A percentile compares a stretch with the other conserved stretches of the same genome.
Conservation (phyloP, 805 yeast species). For the Metschnikowia kofuensis region DNA sequence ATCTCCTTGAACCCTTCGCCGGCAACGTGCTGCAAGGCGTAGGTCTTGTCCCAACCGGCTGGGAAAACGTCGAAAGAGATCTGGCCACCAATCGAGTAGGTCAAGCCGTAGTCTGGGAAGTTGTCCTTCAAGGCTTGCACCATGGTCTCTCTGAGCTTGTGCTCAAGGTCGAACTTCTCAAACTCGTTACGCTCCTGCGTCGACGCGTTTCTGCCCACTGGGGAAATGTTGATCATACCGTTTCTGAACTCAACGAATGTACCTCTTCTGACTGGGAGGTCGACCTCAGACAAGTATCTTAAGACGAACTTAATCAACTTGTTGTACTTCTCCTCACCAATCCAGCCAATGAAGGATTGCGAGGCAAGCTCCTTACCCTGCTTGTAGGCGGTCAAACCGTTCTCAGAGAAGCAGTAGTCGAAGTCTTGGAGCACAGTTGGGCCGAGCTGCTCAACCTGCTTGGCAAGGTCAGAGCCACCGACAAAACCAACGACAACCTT, state of each 20-base stretch:
- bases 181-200: conserved; percentile 90
- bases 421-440: conserved; percentile 69
- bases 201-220: conserved; percentile 97
- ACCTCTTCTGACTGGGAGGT: conserved; percentile 96
- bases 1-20: conserved; percentile 80
- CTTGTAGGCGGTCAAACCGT: conserved; percentile 97
- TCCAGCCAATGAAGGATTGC: conserved; percentile 91
- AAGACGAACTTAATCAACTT: conserved; percentile 81
- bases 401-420: conserved; percentile 96
- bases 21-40: conserved; percentile 90
- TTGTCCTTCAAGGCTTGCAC: conserved; percentile 80
- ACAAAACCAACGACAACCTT: conserved; percentile 96
- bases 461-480: conserved; percentile 93
- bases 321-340: conserved; percentile 94
- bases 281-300: conserved; percentile 79
- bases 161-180: conserved; percentile 77
- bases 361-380: conserved; percentile 83
- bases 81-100: conserved; percentile 99
- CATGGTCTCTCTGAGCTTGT: conserved; percentile 79
- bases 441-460: conserved; percentile 97
- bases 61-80: conserved; percentile 99
- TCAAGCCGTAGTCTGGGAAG: conserved; percentile 80
- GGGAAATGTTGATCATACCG: conserved; percentile 98
- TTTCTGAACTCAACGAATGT: conserved; percentile 98
- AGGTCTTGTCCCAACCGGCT: conserved; percentile 99